Conservation (phyloP, 768 basidiomycete species). For the Amanita jacksonii region DNA sequence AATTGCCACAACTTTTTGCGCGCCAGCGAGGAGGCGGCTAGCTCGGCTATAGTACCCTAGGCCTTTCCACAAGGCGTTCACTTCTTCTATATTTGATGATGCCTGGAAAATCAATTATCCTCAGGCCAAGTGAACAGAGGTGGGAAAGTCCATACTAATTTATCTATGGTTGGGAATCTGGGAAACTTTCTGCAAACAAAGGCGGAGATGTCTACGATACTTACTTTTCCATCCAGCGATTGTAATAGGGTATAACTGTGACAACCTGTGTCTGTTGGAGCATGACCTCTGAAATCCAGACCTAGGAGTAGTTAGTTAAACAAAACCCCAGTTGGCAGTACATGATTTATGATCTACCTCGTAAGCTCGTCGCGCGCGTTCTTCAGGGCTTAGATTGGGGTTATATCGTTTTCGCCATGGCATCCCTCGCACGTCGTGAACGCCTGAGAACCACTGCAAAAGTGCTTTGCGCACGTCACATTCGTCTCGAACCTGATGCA, state of each 20-base stretch:
- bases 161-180: constrained; percentile 75
- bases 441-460: constrained; percentile 62
- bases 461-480: constrained; percentile 38
- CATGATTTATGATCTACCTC: constrained; percentile 42
- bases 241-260: constrained; percentile 93
- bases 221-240: constrained; percentile 76
- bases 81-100: constrained; percentile 64
- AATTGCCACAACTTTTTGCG: constrained; percentile 64
- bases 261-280: constrained; percentile 91
- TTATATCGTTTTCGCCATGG: constrained; percentile 83
- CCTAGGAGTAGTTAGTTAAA: constrained; percentile 29
- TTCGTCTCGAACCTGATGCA: constrained; percentile 37
- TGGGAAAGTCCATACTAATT: constrained; percentile 39
- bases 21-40: constrained; percentile 72
- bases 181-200: constrained; percentile 10
- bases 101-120: constrained; percentile 42
- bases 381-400: constrained; percentile 38
- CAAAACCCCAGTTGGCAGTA: neutral
- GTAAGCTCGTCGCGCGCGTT: constrained; percentile 80
- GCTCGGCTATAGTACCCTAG: constrained; percentile 88
- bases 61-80: constrained; percentile 88
- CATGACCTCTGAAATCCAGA: constrained; percentile 93
- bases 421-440: constrained; percentile 68
- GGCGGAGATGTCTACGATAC: constrained; percentile 13
- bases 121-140: constrained; percentile 9